Evolutionary conservation across 2,329 filamentous ascomycete species (phyloP), one percentile per base, ranked within the genome.

Genomic region (Mycocentrospora acerina): DNA sequence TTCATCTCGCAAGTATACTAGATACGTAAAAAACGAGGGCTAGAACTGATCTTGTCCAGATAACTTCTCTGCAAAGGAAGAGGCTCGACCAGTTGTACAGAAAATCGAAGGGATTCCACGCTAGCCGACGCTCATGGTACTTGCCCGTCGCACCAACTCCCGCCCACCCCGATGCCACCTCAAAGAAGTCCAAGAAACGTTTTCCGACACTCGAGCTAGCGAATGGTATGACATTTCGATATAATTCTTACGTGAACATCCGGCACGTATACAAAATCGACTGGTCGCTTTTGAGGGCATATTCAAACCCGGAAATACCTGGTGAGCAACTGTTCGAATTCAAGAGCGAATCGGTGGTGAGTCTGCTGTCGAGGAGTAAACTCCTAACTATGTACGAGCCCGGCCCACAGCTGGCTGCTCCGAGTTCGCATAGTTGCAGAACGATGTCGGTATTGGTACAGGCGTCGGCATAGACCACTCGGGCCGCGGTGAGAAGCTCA

Each of bases 61-160:
- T 64, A 8, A 62, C 60, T 6, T 63, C 60, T 4, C 54, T 64
- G 32, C 50, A 61, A 41, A 55, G 59, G 27, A 62, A 57, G 31
- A 48, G 41, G 12, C 50, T 66, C 4, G 40, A 56, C 15, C 48
- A 63, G 25, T 46, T 58, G 18, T 66, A 61, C 39, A 46, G 49
- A 29, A 57, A 58, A 36, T 22, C 50, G 16, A 61, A 55, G 40
- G 53, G 62, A 7, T 62, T 57, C 35, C 59, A 64, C 28, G 42
- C 46, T 4, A 55, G 54, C 22, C 48, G 55, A 8, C 50, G 59
- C 8, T 50, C 52, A 7, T 57, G 54, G 55, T 64, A 61, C 31
- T 52, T 65, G 10, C 60, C 62, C 6, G 56, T 66, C 17, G 43
- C 44, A 2, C 59, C 60, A 1, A 48, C 61, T 3, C 52, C 56